Conservation (phyloP, 495 filamentous ascomycete genomes). For the Aspergillus steynii region DNA sequence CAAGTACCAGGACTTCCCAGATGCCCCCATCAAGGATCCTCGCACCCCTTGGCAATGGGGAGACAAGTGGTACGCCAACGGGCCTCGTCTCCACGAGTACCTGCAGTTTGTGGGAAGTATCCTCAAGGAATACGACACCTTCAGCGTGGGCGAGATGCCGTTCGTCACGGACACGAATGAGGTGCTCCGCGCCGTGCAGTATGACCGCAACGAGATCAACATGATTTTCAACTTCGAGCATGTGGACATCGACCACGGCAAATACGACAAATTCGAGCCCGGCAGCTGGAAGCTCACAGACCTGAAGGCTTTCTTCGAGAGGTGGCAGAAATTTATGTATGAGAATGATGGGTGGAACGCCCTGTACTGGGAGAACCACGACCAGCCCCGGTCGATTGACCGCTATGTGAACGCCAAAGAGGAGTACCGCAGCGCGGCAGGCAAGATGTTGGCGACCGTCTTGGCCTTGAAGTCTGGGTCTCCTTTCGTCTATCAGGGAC, state of each 20-base stretch:
- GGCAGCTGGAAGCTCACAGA: conserved; percentile 55
- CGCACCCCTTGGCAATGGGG: conserved; percentile 54
- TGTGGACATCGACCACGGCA: conserved; percentile 58
- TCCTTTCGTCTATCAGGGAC: conserved; percentile 73
- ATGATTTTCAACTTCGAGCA: conserved; percentile 79
- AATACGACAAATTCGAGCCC: conserved; percentile 50
- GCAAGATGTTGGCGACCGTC: conserved; percentile 65
- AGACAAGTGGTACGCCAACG: conserved; percentile 60
- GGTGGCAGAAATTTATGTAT: conserved; percentile 70
- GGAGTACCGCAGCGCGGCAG: conserved; percentile 43
- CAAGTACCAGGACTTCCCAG: conserved; percentile 60
- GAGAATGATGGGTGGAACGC: conserved; percentile 72
- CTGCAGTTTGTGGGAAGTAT: conserved; percentile 61
- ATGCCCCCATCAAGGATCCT: conserved; percentile 58
- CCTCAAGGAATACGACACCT: conserved; percentile 65
- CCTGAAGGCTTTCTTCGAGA: conserved; percentile 58
- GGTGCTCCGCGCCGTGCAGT: conserved; percentile 59
- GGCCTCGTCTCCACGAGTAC: conserved; percentile 67
- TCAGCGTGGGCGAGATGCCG: conserved; percentile 73
- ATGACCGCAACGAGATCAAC: conserved; percentile 61
- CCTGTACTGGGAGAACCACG: conserved; percentile 73
- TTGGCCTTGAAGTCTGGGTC: conserved; percentile 63
- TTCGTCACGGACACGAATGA: conserved; percentile 58
- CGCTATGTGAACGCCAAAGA: conserved; percentile 55
- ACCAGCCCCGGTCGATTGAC: conserved; percentile 64